These are phyloP conservation scores for Yarrowia hollandica DNA, from an alignment of 805 yeast species.

Conservation along the genomic window DNA sequence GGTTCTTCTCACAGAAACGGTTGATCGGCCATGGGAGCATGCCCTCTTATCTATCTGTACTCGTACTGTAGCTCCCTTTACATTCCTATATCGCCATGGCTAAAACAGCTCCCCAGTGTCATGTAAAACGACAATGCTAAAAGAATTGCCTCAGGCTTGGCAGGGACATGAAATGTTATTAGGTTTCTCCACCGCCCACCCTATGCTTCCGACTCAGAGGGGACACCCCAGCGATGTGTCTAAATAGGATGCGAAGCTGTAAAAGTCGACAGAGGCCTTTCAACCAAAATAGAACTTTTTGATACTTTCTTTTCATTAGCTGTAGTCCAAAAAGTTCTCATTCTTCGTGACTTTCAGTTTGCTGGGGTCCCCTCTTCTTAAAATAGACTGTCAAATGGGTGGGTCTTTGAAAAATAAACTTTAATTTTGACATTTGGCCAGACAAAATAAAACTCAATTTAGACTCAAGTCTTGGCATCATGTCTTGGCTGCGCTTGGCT, in stretches of 20 bases:
- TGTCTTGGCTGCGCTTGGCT: constrained; percentile 28
- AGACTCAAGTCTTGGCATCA: constrained; percentile 25
- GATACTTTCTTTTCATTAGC: too few relatives aligned
- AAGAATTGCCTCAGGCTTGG: constrained; percentile 28
- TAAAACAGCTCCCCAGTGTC: background rate
- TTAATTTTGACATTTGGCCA: background rate
- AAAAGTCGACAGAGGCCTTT: too few relatives aligned
- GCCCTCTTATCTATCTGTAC: too few relatives aligned
- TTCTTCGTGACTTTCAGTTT: background rate
- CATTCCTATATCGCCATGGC: background rate
- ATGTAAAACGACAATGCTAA: constrained; percentile 1
- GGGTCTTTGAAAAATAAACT: constrained; percentile 13
- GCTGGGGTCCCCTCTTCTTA: background rate
- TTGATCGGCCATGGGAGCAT: too few relatives aligned
- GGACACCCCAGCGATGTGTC: background rate
- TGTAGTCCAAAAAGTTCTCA: background rate
- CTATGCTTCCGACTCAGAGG: background rate
- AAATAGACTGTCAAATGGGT: constrained; percentile 15
- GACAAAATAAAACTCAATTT: background rate
- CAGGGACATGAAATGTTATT: constrained; percentile 13
- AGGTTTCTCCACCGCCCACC: constrained; percentile 30
- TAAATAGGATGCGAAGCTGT: background rate
- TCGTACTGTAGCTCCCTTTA: background rate
- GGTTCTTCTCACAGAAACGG: too few relatives aligned
- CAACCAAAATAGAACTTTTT: too few relatives aligned